Evolutionary conservation across 1,139 yeast species (phyloP), one percentile per base, ranked within the genome.

Genomic region (Spathaspora sp.): DNA sequence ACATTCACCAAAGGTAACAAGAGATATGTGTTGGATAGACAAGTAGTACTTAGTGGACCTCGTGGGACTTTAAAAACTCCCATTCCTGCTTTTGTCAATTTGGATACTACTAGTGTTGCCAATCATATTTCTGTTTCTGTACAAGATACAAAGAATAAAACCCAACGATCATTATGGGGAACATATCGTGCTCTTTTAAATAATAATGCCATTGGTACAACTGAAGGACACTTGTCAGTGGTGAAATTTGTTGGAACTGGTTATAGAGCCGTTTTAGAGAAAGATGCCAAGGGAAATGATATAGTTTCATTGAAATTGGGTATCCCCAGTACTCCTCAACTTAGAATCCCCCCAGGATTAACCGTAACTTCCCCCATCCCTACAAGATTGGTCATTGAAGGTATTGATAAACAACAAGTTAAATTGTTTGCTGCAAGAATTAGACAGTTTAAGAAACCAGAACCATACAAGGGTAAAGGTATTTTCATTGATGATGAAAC

Each of bases 401-500:
- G 99, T 27, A 71, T 83, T 42, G 86, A 93, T 68, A 88, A 89
- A 67, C 97, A 91, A 65, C 85, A 85, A 61, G 93, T 95, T 38
- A 86, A 84, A 60, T 77, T 86, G 50, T 88, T 89, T 66, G 99
- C 99, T 16, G 96, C 97, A 17, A 80, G 82, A 48, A 78, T 95
- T 55, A 84, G 99, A 65, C 82, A 81, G 57, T 82, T 81, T 74
- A 88, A 89, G 66, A 95, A 95, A 51, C 99, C 99, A 37, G 99
- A 95, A 70, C 97, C 98, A 37, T 95, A 95, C 68, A 95, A 95
- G 70, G 99, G 99, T 63, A 95, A 95, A 68, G 99, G 99, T 60
- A 87, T 95, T 46, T 95, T 86, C 63, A 86, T 95, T 46, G 89
- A 91, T 66, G 86, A 84, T 60, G 98, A 93, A 70, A 90, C 95